These are phyloP conservation scores for Viola pubescens DNA, from an alignment of 441 rosid genomes.

Conservation along the genomic window DNA sequence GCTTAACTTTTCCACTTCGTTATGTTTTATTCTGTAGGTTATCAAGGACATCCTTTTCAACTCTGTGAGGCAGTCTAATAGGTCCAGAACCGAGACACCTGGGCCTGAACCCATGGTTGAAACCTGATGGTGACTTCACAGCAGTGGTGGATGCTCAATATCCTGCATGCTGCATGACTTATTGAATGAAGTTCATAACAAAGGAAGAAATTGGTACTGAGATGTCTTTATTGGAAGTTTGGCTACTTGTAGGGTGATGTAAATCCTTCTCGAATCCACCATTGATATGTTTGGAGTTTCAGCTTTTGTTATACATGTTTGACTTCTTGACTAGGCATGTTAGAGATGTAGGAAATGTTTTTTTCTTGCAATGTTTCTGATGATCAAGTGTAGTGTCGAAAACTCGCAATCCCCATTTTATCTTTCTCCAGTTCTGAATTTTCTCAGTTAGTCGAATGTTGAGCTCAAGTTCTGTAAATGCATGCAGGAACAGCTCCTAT, in stretches of 20 bases:
- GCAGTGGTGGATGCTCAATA: conserved; percentile 4
- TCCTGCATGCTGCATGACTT: background rate
- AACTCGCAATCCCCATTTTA: too few relatives aligned
- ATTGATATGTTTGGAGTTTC: background rate
- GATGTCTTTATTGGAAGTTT: background rate
- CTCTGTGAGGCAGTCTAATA: conserved; percentile 55
- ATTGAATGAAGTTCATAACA: too few relatives aligned
- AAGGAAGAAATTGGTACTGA: too few relatives aligned
- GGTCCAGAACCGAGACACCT: conserved; percentile 41
- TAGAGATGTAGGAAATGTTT: background rate
- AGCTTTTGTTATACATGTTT: background rate
- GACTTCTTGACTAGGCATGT: background rate
- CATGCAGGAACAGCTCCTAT: background rate
- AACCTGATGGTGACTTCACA: conserved; percentile 33
- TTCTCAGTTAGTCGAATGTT: too few relatives aligned
- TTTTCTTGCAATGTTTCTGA: too few relatives aligned
- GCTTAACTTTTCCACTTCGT: background rate
- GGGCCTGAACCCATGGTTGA: conserved; percentile 93
- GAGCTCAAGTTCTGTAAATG: too few relatives aligned
- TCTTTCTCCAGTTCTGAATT: too few relatives aligned
- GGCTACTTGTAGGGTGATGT: conserved; percentile 10
- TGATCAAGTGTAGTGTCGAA: too few relatives aligned
- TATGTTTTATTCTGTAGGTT: conserved; percentile 37
- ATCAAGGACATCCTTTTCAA: conserved; percentile 94
- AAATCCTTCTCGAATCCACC: conserved; percentile 11